A percentile compares a stretch with the other conserved stretches of the same genome.
phyloP scores from a whole-genome alignment of 768 basidiomycete genomes.

The Suillus tomentosus region DNA sequence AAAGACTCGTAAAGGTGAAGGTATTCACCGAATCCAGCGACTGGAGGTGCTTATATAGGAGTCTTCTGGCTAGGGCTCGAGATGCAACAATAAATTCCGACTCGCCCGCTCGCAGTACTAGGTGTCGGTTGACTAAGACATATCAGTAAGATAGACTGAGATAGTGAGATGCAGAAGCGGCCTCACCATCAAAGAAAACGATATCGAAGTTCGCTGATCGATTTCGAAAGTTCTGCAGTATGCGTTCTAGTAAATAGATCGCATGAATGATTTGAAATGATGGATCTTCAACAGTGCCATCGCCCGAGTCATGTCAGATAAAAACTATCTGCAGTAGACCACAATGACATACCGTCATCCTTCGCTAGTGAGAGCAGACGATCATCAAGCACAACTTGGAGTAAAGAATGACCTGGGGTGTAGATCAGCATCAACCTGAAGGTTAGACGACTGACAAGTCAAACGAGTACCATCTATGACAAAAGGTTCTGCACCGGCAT shows the following conservation, averaged over 20 bases:
- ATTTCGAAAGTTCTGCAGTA: constrained; percentile 47
- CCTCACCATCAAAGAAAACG: constrained; percentile 60
- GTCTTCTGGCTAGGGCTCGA: constrained; percentile 50
- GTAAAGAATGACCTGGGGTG: constrained; percentile 59
- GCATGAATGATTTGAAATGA: constrained; percentile 70
- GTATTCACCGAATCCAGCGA: constrained; percentile 42
- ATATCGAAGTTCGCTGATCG: constrained; percentile 61
- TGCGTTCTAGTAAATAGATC: constrained; percentile 51
- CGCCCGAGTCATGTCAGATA: neutral
- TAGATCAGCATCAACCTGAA: constrained; percentile 9
- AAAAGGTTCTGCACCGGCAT: constrained; percentile 67
- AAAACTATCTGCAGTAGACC: neutral
- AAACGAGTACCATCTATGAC: constrained; percentile 55
- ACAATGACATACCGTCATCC: constrained; percentile 37
- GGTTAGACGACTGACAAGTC: neutral
- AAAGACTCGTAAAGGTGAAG: constrained; percentile 45
- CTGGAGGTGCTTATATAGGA: constrained; percentile 53
- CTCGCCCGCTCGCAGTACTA: constrained; percentile 41
- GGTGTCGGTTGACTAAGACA: constrained; percentile 44
- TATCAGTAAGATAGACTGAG: neutral
- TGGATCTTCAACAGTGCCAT: constrained; percentile 36
- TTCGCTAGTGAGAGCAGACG: constrained; percentile 59
- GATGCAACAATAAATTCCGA: constrained; percentile 43
- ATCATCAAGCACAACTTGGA: constrained; percentile 61
- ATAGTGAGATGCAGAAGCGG: neutral